Evolutionary conservation across 2,329 filamentous ascomycete genomes (phyloP).

Genomic region (Fusarium xyrophilum): DNA sequence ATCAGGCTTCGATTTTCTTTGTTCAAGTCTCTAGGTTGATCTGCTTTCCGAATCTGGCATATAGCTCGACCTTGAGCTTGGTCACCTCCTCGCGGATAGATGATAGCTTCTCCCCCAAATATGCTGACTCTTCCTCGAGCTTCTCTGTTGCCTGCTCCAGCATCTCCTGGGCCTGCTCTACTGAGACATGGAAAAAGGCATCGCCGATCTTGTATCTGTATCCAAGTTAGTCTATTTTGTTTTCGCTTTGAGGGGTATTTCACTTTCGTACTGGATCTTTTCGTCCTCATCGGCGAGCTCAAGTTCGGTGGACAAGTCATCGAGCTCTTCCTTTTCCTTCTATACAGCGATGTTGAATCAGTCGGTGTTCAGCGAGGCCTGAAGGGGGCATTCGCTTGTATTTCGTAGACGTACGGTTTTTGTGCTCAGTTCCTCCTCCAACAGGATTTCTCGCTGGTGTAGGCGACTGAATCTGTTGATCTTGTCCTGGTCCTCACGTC

Average conservation of each 20-base stretch:
- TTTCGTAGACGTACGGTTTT: conserved; percentile 73
- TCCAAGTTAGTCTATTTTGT: conserved; percentile 9
- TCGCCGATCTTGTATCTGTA: conserved; percentile 94
- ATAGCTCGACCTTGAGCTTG: conserved; percentile 87
- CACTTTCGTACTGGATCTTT: conserved; percentile 76
- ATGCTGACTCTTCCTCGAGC: conserved; percentile 78
- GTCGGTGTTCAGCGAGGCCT: conserved; percentile 7
- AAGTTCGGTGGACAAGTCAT: conserved; percentile 88
- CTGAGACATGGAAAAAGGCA: conserved; percentile 86
- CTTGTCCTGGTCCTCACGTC: conserved; percentile 96
- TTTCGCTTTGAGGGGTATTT: neutral
- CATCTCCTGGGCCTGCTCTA: conserved; percentile 86
- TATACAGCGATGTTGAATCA: conserved; percentile 49
- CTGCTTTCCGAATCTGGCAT: conserved; percentile 92
- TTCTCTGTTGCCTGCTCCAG: conserved; percentile 73
- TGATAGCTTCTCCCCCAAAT: conserved; percentile 77
- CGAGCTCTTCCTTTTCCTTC: conserved; percentile 99
- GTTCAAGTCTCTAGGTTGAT: conserved; percentile 91
- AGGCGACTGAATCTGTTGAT: conserved; percentile 98
- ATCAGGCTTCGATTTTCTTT: conserved; percentile 29
- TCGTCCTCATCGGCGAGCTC: conserved; percentile 97
- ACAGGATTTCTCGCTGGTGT: conserved; percentile 79
- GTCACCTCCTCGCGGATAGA: conserved; percentile 85
- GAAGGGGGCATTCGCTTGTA: no score
- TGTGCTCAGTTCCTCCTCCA: conserved; percentile 80